These are phyloP conservation scores for Leishmania lainsoni DNA, from an alignment of 208 protist genomes.

Conservation along the genomic window DNA sequence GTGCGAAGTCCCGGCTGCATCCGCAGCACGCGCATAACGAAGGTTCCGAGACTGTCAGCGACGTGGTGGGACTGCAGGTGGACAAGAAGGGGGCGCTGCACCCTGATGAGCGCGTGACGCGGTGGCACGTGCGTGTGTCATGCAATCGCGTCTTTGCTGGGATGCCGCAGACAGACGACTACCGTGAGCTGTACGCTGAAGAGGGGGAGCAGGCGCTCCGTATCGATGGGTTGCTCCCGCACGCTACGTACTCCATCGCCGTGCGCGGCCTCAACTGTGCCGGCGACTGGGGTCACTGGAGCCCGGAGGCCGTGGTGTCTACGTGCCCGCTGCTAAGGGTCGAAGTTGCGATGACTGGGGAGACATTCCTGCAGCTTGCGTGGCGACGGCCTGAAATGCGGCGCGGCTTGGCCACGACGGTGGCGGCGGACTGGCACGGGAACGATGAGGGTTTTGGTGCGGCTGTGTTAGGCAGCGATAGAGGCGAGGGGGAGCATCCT, in stretches of 20 bases:
- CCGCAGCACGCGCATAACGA: background rate
- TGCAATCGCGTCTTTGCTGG: slow-evolving; percentile 70
- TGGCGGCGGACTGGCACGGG: slow-evolving; percentile 1
- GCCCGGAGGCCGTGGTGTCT: slow-evolving; percentile 47
- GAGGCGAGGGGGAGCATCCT: background rate
- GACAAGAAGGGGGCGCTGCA: slow-evolving; percentile 38
- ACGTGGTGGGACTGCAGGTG: slow-evolving; percentile 24
- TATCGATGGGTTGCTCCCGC: slow-evolving; percentile 67
- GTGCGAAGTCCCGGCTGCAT: slow-evolving; percentile 26
- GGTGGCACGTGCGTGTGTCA: slow-evolving; percentile 87
- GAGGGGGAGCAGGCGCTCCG: slow-evolving; percentile 48
- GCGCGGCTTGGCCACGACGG: background rate
- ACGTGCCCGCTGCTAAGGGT: slow-evolving; percentile 82
- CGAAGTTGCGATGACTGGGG: slow-evolving; percentile 65
- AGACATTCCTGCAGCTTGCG: slow-evolving; percentile 83
- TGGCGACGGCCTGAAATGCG: slow-evolving; percentile 62
- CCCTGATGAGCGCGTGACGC: slow-evolving; percentile 66
- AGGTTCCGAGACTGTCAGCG: background rate
- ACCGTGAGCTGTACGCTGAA: slow-evolving; percentile 52
- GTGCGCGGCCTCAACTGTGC: slow-evolving; percentile 75
- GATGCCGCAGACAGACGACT: slow-evolving; percentile 61
- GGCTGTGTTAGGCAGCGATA: background rate
- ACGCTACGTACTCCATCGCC: slow-evolving; percentile 73
- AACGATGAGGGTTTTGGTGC: background rate
- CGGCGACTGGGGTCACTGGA: slow-evolving; percentile 91